These are phyloP conservation scores for Isatis tinctoria DNA, from an alignment of 345 rosid species.

Conservation along the genomic window DNA sequence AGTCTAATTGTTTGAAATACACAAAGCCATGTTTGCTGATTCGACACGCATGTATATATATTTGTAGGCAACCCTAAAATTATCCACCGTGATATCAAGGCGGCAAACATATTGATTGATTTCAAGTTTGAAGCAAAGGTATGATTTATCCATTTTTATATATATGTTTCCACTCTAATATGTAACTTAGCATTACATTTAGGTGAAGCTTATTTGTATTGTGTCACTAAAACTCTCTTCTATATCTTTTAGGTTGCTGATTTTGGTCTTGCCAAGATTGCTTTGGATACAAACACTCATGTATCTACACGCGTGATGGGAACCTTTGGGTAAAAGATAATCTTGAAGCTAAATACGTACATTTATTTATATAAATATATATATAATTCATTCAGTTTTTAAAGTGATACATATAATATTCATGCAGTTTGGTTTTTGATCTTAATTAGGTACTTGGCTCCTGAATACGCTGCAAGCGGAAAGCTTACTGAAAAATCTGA, in stretches of 20 bases:
- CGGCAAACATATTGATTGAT: conserved; percentile 84
- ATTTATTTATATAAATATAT: background rate
- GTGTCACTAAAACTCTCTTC: background rate
- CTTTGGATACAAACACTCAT: conserved; percentile 77
- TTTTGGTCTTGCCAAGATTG: conserved; percentile 85
- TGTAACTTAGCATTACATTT: background rate
- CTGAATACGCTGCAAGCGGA: conserved; percentile 88
- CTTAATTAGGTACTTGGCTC: conserved; percentile 49
- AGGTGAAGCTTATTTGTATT: background rate
- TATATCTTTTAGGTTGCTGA: conserved; percentile 42
- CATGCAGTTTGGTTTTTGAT: background rate
- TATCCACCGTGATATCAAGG: conserved; percentile 87
- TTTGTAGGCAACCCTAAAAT: conserved; percentile 78
- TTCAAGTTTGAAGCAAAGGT: conserved; percentile 87
- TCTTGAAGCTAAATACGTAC: background rate
- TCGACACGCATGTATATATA: background rate
- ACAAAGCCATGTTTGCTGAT: background rate
- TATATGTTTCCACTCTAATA: background rate
- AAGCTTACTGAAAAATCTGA: conserved; percentile 81
- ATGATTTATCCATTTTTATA: background rate
- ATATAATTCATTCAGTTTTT: background rate
- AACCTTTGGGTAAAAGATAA: conserved; percentile 40
- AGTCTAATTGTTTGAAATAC: background rate
- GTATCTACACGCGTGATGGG: conserved; percentile 97
- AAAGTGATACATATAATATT: background rate